A percentile compares a stretch with the other conserved stretches of the same genome.
phyloP scores from a whole-genome alignment of 2,329 filamentous ascomycete species.

The Talaromyces sp. region DNA sequence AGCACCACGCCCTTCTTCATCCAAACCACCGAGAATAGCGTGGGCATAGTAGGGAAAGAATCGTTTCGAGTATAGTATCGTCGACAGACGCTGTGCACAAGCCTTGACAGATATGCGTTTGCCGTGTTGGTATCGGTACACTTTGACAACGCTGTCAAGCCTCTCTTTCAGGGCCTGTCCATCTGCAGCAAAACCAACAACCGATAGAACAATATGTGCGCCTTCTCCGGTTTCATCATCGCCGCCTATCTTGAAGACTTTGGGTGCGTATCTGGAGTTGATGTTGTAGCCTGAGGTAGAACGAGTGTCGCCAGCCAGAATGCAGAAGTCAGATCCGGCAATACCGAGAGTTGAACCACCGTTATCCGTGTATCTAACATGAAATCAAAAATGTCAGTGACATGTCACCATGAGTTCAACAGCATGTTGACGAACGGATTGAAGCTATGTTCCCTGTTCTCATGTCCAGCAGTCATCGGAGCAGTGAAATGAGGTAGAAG shows the following conservation, averaged over 20 bases:
- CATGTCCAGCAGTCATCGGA: conserved; percentile 52
- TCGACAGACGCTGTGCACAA: conserved; percentile 89
- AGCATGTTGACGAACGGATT: conserved; percentile 65
- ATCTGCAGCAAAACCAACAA: conserved; percentile 93
- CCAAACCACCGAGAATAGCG: conserved; percentile 87
- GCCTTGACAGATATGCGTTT: conserved; percentile 94
- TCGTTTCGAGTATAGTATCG: conserved; percentile 93
- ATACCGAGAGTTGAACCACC: conserved; percentile 95
- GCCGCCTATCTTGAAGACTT: conserved; percentile 95
- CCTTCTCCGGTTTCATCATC: conserved; percentile 79
- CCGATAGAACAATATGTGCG: conserved; percentile 81
- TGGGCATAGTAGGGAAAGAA: conserved; percentile 99
- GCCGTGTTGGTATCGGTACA: conserved; percentile 97
- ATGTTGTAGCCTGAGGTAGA: conserved; percentile 97
- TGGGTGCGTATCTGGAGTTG: conserved; percentile 92
- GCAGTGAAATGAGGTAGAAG: conserved; percentile 47
- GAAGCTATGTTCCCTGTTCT: conserved; percentile 66
- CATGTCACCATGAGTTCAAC: background rate
- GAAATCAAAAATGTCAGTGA: background rate
- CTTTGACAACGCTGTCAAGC: conserved; percentile 91
- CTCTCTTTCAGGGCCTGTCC: conserved; percentile 90
- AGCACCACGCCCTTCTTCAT: conserved; percentile 89
- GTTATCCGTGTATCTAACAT: conserved; percentile 81
- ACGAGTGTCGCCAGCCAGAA: conserved; percentile 95
- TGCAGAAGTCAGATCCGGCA: conserved; percentile 86